These are phyloP conservation scores for Apiospora kogelbergensis DNA, from an alignment of 2,329 filamentous ascomycete genomes.

Conservation along the genomic window DNA sequence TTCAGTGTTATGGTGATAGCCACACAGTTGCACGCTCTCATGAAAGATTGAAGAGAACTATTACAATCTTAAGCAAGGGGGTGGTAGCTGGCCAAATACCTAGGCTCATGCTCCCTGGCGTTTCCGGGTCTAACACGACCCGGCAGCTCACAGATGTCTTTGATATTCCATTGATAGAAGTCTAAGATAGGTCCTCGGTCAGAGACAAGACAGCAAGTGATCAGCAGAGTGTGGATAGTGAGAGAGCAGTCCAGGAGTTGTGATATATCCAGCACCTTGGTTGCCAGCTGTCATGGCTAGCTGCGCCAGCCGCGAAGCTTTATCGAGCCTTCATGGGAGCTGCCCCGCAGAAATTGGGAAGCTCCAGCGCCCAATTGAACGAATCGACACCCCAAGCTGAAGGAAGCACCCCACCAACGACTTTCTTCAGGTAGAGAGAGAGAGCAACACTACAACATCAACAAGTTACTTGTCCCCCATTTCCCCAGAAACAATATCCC, in stretches of 20 bases:
- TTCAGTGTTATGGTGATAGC: not conserved
- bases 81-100: not conserved
- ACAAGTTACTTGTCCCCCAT: not conserved
- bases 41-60: not conserved
- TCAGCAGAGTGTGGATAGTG: no score
- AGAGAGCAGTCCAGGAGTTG: no score
- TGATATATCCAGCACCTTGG: not conserved
- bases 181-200: no score
- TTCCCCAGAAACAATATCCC: not conserved
- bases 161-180: not conserved
- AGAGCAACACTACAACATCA: no score
- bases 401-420: not conserved
- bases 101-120: not conserved
- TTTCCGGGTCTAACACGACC: not conserved
- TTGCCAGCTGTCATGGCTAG: not conserved
- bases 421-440: no score
- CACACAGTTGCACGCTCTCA: no score
- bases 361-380: not conserved
- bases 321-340: not conserved
- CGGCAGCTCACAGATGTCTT: not conserved
- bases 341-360: not conserved
- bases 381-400: not conserved
- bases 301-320: not conserved
- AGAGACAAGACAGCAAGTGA: no score
- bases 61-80: not conserved